Evolutionary conservation across 1,139 yeast species (phyloP).

Genomic region (Trichomonascaceae sp.): DNA sequence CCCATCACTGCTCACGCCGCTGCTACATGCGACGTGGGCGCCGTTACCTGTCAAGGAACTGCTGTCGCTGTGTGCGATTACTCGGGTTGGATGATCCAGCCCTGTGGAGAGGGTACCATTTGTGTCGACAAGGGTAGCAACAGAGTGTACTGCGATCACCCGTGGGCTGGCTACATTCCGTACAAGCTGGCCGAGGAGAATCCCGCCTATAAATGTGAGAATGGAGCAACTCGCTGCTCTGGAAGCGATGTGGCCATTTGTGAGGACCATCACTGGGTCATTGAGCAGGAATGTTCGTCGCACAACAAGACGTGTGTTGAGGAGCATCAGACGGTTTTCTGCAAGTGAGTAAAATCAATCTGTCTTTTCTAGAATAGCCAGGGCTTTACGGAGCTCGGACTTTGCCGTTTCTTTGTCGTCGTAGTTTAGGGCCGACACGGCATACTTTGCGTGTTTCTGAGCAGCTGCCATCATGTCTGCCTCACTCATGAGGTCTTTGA

Average conservation of each 20-base stretch:
- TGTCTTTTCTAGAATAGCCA: constrained; percentile 28
- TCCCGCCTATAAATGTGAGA: neutral
- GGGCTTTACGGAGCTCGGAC: constrained; percentile 53
- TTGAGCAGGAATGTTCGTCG: neutral
- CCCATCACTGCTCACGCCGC: neutral
- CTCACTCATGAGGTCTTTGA: constrained; percentile 39
- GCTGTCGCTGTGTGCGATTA: neutral
- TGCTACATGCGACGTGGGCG: neutral
- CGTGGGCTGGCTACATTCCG: neutral
- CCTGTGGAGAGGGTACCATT: neutral
- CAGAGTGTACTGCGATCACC: neutral
- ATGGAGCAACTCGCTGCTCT: neutral
- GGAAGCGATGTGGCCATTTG: neutral
- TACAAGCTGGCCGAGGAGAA: neutral
- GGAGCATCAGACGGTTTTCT: neutral
- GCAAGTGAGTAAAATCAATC: too few species aligned
- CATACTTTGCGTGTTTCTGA: constrained; percentile 82
- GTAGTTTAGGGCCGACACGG: constrained; percentile 85
- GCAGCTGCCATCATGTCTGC: constrained; percentile 53
- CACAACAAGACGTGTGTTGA: neutral
- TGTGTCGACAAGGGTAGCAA: neutral
- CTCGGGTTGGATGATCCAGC: neutral
- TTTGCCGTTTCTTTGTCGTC: constrained; percentile 80
- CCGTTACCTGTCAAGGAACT: neutral
- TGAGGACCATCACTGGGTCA: neutral